phyloP scores from a whole-genome alignment of 768 basidiomycete species.

The Lentinula edodes region DNA sequence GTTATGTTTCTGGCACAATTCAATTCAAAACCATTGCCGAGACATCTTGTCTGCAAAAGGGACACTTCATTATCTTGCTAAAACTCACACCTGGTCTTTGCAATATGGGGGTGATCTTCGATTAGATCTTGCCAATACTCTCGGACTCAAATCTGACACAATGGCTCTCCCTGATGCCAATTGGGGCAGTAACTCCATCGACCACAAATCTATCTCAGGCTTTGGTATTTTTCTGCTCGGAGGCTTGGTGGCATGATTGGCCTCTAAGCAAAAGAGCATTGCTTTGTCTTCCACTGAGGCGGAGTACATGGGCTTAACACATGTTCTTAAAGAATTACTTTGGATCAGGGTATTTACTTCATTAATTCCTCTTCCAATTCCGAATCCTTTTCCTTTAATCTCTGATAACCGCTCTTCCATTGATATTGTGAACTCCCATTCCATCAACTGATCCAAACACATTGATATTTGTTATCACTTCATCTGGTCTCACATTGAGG shows the following conservation, averaged over 20 bases:
- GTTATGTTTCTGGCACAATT: background rate
- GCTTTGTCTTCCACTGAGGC: too few relatives aligned
- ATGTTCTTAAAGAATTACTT: constrained; percentile 17
- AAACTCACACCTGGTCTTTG: background rate
- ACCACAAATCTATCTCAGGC: background rate
- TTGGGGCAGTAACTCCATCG: background rate
- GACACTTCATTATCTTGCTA: background rate
- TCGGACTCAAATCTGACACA: background rate
- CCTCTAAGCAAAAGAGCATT: too few relatives aligned
- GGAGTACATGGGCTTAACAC: constrained; percentile 21
- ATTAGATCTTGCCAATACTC: background rate
- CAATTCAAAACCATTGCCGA: background rate
- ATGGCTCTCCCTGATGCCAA: background rate
- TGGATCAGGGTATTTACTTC: constrained; percentile 23
- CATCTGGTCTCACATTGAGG: constrained; percentile 16
- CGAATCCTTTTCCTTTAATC: background rate
- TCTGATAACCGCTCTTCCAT: constrained; percentile 25
- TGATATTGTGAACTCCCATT: constrained; percentile 17
- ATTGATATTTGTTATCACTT: constrained; percentile 24
- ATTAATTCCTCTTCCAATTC: constrained; percentile 14
- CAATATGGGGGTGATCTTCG: background rate
- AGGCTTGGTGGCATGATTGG: too few relatives aligned
- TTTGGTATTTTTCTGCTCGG: constrained; percentile 12
- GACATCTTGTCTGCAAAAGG: background rate
- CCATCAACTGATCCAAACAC: constrained; percentile 20